Evolutionary conservation across 1,284 basidiomycete genomes (phyloP), one percentile per base, ranked within the genome.

Genomic region (Neonothopanus nambi): DNA sequence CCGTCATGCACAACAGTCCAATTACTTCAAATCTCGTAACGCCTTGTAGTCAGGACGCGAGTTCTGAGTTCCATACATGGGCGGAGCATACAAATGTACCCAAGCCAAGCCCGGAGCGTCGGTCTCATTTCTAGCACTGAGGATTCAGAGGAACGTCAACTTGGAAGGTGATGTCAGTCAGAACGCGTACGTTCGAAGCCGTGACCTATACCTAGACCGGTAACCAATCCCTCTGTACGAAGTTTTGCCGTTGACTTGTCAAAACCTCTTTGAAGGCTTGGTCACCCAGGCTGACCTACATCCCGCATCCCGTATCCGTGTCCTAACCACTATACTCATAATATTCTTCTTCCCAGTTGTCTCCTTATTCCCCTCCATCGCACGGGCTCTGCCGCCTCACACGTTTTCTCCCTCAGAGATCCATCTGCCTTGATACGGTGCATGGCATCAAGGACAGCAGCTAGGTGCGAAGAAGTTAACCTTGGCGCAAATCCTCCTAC

Each of bases 131-230:
- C 74, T 77, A 21, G 79, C 79, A 4, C 74, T 76, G 3, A 80
- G n/a, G n/a, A n/a, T n/a, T n/a, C n/a, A n/a, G n/a, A n/a, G 64
- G 64, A 81, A 80, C 5, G 77, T 80, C 39, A 80, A 59, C 76
- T 78, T 49, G 6, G 37, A 17, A 21, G 23, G 12, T 20, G 37
- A 18, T 4, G 21, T 47, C 13, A 47, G 33, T n/a, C n/a, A n/a
- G n/a, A n/a, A n/a, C n/a, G n/a, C n/a, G n/a, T n/a, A n/a, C n/a
- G n/a, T n/a, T n/a, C n/a, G n/a, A n/a, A n/a, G n/a, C n/a, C n/a
- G n/a, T n/a, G n/a, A n/a, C n/a, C n/a, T n/a, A n/a, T n/a, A n/a
- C n/a, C n/a, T n/a, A n/a, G n/a, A n/a, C n/a, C n/a, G n/a, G n/a
- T n/a, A n/a, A n/a, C n/a, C n/a, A n/a, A n/a, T n/a, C n/a, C n/a